phyloP scores from a whole-genome alignment of 108 stramenopile genomes.

The Chaetoceros muelleri region DNA sequence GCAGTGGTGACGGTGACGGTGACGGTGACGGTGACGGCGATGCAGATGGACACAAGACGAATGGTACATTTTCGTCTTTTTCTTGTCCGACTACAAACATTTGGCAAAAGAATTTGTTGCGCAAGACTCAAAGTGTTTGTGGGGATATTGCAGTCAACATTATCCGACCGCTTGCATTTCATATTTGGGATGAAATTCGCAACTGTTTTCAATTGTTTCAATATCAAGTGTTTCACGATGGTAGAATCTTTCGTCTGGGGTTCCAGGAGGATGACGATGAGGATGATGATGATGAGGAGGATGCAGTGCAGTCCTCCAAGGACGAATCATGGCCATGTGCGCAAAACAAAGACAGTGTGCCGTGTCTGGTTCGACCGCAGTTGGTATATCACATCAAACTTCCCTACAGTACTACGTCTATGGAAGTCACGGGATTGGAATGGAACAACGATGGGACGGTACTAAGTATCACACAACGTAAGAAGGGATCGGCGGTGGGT shows the following conservation, averaged over 20 bases:
- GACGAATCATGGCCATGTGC: too few species aligned
- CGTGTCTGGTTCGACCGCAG: not conserved
- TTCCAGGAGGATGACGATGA: not conserved
- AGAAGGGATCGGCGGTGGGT: not conserved
- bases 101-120: not conserved
- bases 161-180: not conserved
- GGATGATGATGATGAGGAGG: not conserved
- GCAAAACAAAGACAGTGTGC: too few species aligned
- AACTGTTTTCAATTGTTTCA: not conserved
- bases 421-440: not conserved
- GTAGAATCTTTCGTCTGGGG: not conserved
- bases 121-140: not conserved
- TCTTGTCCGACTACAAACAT: too few species aligned
- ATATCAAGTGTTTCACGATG: not conserved
- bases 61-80: too few species aligned
- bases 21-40: not conserved
- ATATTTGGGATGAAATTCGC: not conserved
- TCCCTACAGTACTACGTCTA: not conserved
- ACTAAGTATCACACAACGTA: not conserved
- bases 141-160: not conserved
- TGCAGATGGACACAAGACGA: not conserved
- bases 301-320: not conserved
- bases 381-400: not conserved
- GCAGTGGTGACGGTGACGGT: not conserved
- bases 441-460: not conserved